Evolutionary conservation across 805 yeast species (phyloP), one percentile per base, ranked within the genome.

Genomic region (Wickerhamomyces bisporus): DNA sequence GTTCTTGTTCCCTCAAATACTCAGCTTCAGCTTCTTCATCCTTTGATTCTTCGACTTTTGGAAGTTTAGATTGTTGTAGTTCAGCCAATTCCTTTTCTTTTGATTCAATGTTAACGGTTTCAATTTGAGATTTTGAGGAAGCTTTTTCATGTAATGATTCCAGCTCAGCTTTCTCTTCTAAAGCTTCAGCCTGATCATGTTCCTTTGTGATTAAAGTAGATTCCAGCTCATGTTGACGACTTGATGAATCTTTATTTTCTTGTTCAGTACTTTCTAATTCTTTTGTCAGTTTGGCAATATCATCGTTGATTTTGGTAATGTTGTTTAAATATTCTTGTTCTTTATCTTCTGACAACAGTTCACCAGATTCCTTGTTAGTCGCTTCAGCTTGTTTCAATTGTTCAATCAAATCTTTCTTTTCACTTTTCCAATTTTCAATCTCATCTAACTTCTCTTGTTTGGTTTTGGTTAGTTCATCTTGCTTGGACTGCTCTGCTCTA

Each of bases 91-190:
- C 32, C 16, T 30, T 30, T 11, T 30, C 16, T 19, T 30, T 14
- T 5, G 32, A 19, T 19, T 41, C 21, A 43, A 46, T 39, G 39
- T 39, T 39, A 41, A 37, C 20, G 35, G 34, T 17, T 42, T 30
- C 17, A 35, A 44, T 14, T 35, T 35, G 14, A 40, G 45, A 17
- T 35, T 35, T 24, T 35, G 31, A 28, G 4, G 40, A 42, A 27
- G 45, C 46, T 34, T 45, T 42, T n/a, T 42, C 47, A 12, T 45
- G 44, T 10, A 49, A 38, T 6, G 45, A 35, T 8, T 45, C 45
- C 13, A 50, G 26, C 30, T 45, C 33, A 8, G 43, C 45, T 36
- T 46, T 43, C 12, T 40, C 26, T 6, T 42, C 37, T 23, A 39
- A 14, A 30, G 45, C 51, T 15, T 40, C 42, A 6, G 30, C 24